These are phyloP conservation scores for Leccinellum luteum DNA, from an alignment of 768 basidiomycete species.

Conservation along the genomic window DNA sequence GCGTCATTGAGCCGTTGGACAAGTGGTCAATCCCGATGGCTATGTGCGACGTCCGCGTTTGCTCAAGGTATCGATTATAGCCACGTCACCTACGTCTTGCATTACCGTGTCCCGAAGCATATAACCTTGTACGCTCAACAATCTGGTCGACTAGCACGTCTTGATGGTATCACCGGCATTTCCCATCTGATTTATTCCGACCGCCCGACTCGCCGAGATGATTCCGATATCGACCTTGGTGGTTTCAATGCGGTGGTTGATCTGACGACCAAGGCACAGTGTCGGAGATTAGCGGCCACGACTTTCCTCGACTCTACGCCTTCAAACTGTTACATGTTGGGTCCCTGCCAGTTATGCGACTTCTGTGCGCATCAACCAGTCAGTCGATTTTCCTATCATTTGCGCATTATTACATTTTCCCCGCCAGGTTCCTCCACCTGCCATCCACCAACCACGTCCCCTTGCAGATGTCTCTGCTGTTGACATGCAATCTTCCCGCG, in stretches of 20 bases:
- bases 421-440: not conserved
- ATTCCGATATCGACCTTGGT: not conserved
- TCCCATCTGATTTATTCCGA: slow-evolving; percentile 1
- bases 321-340: not conserved
- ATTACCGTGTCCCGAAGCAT: slow-evolving; percentile 5
- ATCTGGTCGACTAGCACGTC: not conserved
- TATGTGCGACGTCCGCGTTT: slow-evolving; percentile 4
- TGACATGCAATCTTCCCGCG: not conserved
- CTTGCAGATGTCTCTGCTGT: not conserved
- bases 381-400: not conserved
- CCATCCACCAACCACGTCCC: not conserved
- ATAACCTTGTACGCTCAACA: slow-evolving; percentile 3
- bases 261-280: not conserved
- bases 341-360: not conserved
- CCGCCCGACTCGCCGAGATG: not conserved
- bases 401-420: not conserved
- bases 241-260: not conserved
- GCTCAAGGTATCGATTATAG: slow-evolving; percentile 8
- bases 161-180: not conserved
- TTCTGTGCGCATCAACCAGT: not conserved
- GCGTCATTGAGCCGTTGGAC: not conserved
- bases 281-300: not conserved
- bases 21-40: not conserved
- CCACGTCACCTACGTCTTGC: slow-evolving; percentile 2
- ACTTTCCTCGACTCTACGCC: not conserved